phyloP scores from a whole-genome alignment of 495 filamentous ascomycete species.

The Neurospora tetraspora region DNA sequence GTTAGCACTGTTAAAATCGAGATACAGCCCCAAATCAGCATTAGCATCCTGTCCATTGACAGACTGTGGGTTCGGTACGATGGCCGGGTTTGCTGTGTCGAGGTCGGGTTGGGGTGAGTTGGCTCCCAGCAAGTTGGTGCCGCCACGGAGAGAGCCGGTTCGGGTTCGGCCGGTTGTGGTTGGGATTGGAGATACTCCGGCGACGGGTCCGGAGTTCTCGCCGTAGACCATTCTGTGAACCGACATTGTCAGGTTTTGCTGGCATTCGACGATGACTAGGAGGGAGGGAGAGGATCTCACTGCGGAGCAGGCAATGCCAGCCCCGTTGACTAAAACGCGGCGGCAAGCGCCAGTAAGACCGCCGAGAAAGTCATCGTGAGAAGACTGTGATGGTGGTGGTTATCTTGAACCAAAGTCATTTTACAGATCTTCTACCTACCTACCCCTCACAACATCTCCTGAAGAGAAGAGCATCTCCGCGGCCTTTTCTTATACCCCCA shows the following conservation, averaged over 20 bases:
- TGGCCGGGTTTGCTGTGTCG: constrained; percentile 21
- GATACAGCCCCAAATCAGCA: constrained; percentile 46
- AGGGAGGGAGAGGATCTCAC: too few species aligned
- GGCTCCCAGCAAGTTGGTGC: constrained; percentile 26
- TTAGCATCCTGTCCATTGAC: constrained; percentile 46
- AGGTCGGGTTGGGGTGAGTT: constrained; percentile 23
- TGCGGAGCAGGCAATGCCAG: background rate
- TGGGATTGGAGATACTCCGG: constrained; percentile 26
- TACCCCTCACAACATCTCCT: background rate
- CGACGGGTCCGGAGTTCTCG: constrained; percentile 26
- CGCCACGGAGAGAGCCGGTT: constrained; percentile 26
- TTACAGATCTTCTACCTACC: background rate
- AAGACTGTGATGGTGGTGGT: background rate
- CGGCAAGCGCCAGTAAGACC: background rate
- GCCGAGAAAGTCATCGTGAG: background rate
- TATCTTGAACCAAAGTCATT: background rate
- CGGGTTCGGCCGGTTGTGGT: constrained; percentile 17
- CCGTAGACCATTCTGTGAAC: constrained; percentile 12
- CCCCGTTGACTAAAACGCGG: background rate
- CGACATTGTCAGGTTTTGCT: background rate
- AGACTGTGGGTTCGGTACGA: constrained; percentile 23
- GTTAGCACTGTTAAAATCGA: constrained; percentile 51
- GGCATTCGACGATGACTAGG: too few species aligned
- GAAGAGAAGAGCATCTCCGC: background rate
- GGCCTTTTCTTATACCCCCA: background rate